These are phyloP conservation scores for Geosmithia putterillii DNA, from an alignment of 2,329 filamentous ascomycete genomes.

Conservation along the genomic window DNA sequence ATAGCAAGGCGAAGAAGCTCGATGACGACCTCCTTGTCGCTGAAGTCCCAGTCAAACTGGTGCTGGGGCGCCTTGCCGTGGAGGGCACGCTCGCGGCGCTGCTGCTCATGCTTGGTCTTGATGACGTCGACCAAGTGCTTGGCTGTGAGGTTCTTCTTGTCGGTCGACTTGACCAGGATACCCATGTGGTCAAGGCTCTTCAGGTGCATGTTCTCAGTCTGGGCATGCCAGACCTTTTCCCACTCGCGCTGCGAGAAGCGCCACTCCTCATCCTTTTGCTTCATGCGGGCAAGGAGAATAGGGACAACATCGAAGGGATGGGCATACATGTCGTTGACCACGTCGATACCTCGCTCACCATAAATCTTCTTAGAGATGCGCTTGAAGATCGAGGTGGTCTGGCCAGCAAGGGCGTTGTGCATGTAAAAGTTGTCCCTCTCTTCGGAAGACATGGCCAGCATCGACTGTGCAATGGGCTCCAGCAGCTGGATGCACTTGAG, in stretches of 20 bases:
- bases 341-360: slow-evolving; percentile 72
- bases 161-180: slow-evolving; percentile 72
- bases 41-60: slow-evolving; percentile 67
- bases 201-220: slow-evolving; percentile 90
- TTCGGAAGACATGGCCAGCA: slow-evolving; percentile 63
- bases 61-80: slow-evolving; percentile 50
- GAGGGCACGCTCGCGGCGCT: slow-evolving; percentile 58
- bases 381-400: slow-evolving; percentile 94
- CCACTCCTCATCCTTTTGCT: slow-evolving; percentile 97
- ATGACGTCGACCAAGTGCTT: slow-evolving; percentile 87
- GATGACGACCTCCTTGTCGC: slow-evolving; percentile 55
- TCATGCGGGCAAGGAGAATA: slow-evolving; percentile 75
- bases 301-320: slow-evolving; percentile 81
- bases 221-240: slow-evolving; percentile 97
- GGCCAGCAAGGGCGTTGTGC: slow-evolving; percentile 73
- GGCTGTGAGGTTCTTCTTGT: slow-evolving; percentile 83
- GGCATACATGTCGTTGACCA: slow-evolving; percentile 76
- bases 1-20: slow-evolving; percentile 52
- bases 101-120: slow-evolving; percentile 85
- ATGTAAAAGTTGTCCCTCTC: slow-evolving; percentile 69
- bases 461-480: slow-evolving; percentile 85
- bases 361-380: slow-evolving; percentile 97
- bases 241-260: slow-evolving; percentile 93
- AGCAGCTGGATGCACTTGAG: slow-evolving; percentile 90
- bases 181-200: slow-evolving; percentile 96